Conservation (phyloP, 768 basidiomycete species). For the Amylocystis lapponica region DNA sequence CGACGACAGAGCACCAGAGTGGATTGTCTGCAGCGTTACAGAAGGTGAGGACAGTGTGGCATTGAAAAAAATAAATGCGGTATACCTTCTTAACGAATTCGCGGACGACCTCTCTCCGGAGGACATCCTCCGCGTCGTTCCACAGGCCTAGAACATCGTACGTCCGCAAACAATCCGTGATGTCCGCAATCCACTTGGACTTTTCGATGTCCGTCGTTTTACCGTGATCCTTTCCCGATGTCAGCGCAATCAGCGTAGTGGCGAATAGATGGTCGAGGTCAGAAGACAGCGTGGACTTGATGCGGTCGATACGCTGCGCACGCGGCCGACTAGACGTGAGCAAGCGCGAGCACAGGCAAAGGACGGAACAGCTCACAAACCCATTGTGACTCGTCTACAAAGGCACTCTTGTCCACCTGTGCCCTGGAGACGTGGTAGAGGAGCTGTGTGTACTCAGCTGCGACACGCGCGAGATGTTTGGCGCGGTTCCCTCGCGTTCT, state of each 20-base stretch:
- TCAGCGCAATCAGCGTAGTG: conserved; percentile 47
- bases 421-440: conserved; percentile 88
- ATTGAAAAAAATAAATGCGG: neutral
- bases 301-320: conserved; percentile 71
- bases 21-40: conserved; percentile 54
- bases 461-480: conserved; percentile 79
- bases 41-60: neutral
- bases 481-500: conserved; percentile 61
- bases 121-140: conserved; percentile 84
- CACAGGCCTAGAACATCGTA: conserved; percentile 79
- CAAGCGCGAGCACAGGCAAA: conserved; percentile 19
- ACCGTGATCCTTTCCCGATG: conserved; percentile 33
- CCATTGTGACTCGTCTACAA: conserved; percentile 81
- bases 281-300: conserved; percentile 77
- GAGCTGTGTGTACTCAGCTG: conserved; percentile 88
- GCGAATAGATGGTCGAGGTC: conserved; percentile 84
- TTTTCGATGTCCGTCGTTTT: conserved; percentile 60
- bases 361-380: conserved; percentile 42
- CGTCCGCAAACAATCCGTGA: conserved; percentile 73
- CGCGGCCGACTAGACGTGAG: conserved; percentile 8
- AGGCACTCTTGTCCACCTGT: conserved; percentile 65
- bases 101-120: conserved; percentile 65
- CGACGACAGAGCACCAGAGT: conserved; percentile 56
- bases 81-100: conserved; percentile 73
- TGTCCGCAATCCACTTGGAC: conserved; percentile 54